These are phyloP conservation scores for Fusarium papillatum DNA, from an alignment of 2,329 filamentous ascomycete genomes.

Conservation along the genomic window DNA sequence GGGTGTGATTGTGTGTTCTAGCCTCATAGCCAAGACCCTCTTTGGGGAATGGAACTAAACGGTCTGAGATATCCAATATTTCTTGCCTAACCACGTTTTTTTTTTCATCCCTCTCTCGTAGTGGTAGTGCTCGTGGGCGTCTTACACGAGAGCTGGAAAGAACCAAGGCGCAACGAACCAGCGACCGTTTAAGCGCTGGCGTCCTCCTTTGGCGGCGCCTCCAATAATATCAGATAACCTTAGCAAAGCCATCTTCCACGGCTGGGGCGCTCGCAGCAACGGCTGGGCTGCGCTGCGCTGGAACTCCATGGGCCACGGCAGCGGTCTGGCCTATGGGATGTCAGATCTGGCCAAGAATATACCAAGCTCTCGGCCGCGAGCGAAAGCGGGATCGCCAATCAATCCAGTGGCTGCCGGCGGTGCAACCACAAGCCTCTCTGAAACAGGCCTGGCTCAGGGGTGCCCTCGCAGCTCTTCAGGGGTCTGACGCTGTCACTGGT, in stretches of 20 bases:
- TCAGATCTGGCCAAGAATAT: constrained; percentile 36
- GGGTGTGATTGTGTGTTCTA: constrained; percentile 20
- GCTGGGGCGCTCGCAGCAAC: constrained; percentile 32
- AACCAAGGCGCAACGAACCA: constrained; percentile 22
- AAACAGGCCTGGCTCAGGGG: constrained; percentile 40
- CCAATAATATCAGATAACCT: not conserved
- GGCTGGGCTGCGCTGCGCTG: constrained; percentile 20
- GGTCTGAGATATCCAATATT: constrained; percentile 16
- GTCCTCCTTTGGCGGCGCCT: constrained; percentile 4
- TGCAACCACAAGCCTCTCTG: constrained; percentile 39
- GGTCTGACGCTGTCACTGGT: constrained; percentile 30
- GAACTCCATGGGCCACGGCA: not conserved
- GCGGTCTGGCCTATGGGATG: constrained; percentile 36
- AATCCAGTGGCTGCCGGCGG: constrained; percentile 33
- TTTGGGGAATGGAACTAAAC: constrained; percentile 16
- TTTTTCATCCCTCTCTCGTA: not conserved
- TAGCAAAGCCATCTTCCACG: constrained; percentile 13
- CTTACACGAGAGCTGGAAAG: constrained; percentile 19
- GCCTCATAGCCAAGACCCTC: not conserved
- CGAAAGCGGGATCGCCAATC: constrained; percentile 20
- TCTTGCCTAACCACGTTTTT: constrained; percentile 3
- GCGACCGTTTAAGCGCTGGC: constrained; percentile 24
- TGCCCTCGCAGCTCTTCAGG: constrained; percentile 29
- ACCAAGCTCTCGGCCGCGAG: constrained; percentile 33
- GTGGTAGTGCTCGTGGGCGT: not conserved